Evolutionary conservation across 2,329 filamentous ascomycete species (phyloP).

Genomic region (Mollisia scopiformis): DNA sequence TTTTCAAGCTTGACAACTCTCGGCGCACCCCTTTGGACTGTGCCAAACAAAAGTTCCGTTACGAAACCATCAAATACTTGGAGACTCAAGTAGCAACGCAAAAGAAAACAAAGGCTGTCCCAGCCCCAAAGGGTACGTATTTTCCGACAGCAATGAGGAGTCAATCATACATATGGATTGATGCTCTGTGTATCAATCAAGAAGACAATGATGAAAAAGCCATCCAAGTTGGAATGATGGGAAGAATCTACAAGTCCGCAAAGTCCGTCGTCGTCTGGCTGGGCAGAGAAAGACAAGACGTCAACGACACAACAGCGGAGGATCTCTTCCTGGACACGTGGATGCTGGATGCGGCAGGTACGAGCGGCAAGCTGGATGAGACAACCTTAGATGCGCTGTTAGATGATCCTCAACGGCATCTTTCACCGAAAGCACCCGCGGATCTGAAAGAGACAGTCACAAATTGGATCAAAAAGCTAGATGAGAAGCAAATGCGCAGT

Average conservation of each 20-base stretch:
- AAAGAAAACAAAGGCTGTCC: not conserved
- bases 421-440: not conserved
- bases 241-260: not conserved
- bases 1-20: not conserved
- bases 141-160: not conserved
- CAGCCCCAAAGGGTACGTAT: not conserved
- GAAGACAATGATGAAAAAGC: not conserved
- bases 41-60: not conserved
- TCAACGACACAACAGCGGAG: not conserved
- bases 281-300: not conserved
- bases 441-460: not conserved
- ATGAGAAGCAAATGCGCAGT: not conserved
- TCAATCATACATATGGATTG: not conserved
- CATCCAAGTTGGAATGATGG: not conserved
- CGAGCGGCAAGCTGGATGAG: not conserved
- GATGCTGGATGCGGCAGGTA: not conserved
- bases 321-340: not conserved
- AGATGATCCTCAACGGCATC: not conserved
- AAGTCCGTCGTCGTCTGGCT: not conserved
- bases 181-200: slow-evolving; percentile 3
- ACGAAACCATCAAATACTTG: not conserved
- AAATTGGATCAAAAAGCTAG: not conserved
- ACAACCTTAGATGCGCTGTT: not conserved
- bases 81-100: not conserved
- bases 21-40: not conserved